These are phyloP conservation scores for Verticillium nonalfalfae DNA, from an alignment of 2,329 filamentous ascomycete genomes.

Conservation along the genomic window DNA sequence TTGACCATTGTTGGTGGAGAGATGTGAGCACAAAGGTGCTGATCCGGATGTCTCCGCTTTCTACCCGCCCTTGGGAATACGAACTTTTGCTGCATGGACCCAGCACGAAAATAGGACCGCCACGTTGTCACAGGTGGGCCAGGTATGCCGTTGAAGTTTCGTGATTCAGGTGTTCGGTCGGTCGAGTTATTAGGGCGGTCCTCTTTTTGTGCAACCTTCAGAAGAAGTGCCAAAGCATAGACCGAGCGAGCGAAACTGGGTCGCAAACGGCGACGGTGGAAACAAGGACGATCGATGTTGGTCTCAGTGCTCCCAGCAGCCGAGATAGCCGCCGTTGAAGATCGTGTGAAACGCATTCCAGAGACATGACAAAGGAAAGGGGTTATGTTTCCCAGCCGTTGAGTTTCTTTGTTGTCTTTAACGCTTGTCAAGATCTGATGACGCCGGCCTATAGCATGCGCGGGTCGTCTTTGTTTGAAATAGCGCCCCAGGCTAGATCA, in stretches of 20 bases:
- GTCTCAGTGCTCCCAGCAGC: neutral
- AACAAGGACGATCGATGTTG: neutral
- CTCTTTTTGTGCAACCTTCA: too few species aligned
- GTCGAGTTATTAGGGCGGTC: too few species aligned
- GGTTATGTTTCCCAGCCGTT: neutral
- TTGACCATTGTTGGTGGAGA: neutral
- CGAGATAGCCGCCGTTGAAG: neutral
- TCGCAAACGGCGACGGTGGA: neutral
- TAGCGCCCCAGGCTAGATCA: neutral
- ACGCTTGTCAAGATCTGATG: neutral
- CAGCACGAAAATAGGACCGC: constrained; percentile 1
- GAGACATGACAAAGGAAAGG: neutral
- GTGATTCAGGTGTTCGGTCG: too few species aligned
- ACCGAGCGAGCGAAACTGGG: neutral
- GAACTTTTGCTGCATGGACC: neutral
- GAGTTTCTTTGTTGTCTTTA: neutral
- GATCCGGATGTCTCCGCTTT: neutral
- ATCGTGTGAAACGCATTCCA: neutral
- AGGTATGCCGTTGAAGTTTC: neutral
- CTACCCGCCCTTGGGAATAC: neutral
- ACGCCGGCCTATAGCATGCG: neutral
- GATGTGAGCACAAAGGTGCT: neutral
- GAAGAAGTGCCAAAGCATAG: neutral
- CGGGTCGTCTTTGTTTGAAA: neutral
- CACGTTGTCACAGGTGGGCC: neutral